phyloP scores from a whole-genome alignment of 2,329 filamentous ascomycete species.

The Penicillium sp. region DNA sequence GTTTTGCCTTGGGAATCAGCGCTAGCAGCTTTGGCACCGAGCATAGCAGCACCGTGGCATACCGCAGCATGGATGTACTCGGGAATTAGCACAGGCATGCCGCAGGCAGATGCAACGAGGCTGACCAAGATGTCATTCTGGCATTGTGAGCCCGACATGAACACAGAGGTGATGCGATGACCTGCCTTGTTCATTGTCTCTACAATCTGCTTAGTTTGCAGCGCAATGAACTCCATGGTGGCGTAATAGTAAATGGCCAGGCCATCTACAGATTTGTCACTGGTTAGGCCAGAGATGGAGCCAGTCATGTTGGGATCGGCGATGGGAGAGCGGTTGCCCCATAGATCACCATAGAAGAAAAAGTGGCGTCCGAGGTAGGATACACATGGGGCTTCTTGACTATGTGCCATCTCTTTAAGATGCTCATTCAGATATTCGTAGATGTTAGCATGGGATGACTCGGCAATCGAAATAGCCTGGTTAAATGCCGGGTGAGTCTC shows the following conservation, averaged over 20 bases:
- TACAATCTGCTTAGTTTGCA: constrained; percentile 92
- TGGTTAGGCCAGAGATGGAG: constrained; percentile 76
- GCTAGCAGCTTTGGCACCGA: constrained; percentile 94
- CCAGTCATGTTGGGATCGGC: constrained; percentile 90
- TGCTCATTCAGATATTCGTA: constrained; percentile 94
- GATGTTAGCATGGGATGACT: constrained; percentile 80
- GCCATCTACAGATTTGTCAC: constrained; percentile 78
- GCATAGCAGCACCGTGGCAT: constrained; percentile 96
- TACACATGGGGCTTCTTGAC: constrained; percentile 68
- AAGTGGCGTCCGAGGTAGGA: constrained; percentile 87
- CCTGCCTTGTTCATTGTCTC: constrained; percentile 89
- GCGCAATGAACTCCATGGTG: constrained; percentile 93
- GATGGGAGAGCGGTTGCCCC: constrained; percentile 88
- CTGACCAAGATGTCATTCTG: constrained; percentile 92
- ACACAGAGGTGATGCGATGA: constrained; percentile 85
- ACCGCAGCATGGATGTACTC: constrained; percentile 93
- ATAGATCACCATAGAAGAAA: constrained; percentile 97
- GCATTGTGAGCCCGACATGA: constrained; percentile 98
- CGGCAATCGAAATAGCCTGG: constrained; percentile 73
- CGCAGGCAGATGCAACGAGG: constrained; percentile 84
- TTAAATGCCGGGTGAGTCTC: constrained; percentile 92
- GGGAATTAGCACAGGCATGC: constrained; percentile 90
- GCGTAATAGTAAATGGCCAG: constrained; percentile 88
- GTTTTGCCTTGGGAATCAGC: constrained; percentile 72
- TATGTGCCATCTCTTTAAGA: constrained; percentile 71